Evolutionary conservation across 1,284 basidiomycete species (phyloP).

Genomic region (Phylloboletellus chloephorus): DNA sequence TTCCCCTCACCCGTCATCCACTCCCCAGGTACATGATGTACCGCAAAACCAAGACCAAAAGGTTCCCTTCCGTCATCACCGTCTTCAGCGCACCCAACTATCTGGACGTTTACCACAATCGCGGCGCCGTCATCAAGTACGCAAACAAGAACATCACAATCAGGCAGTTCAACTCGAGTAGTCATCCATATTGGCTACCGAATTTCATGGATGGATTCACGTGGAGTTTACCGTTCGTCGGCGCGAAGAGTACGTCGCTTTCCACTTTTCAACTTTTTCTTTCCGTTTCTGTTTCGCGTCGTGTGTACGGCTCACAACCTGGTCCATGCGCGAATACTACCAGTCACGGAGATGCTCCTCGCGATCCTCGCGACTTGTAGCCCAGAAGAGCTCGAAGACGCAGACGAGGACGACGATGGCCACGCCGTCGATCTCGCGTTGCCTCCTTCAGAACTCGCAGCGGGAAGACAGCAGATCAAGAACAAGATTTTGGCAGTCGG

Average conservation of each 20-base stretch:
- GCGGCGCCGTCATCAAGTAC: conserved; percentile 93
- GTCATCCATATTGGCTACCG: conserved; percentile 90
- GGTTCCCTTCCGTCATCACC: conserved; percentile 80
- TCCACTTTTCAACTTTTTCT: not conserved
- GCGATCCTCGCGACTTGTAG: conserved; percentile 92
- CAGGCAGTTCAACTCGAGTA: conserved; percentile 90
- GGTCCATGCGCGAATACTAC: not conserved
- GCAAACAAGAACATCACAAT: conserved; percentile 98
- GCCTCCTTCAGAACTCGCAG: conserved; percentile 39
- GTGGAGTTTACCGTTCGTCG: conserved; percentile 98
- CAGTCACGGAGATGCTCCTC: conserved; percentile 95
- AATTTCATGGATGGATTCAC: conserved; percentile 99
- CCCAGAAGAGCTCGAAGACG: conserved; percentile 88
- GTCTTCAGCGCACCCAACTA: conserved; percentile 87
- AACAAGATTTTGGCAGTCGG: conserved; percentile 92
- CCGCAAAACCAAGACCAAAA: conserved; percentile 37
- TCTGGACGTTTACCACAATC: conserved; percentile 83
- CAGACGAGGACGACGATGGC: conserved; percentile 37
- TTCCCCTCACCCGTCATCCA: conserved; percentile 12
- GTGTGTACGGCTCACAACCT: not conserved
- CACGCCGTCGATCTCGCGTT: conserved; percentile 32
- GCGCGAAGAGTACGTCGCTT: conserved; percentile 79
- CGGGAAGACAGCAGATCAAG: conserved; percentile 79
- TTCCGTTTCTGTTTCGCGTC: not conserved
- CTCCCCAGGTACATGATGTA: conserved; percentile 60